phyloP scores from a whole-genome alignment of 768 basidiomycete species.

The Tricholoma sp. region DNA sequence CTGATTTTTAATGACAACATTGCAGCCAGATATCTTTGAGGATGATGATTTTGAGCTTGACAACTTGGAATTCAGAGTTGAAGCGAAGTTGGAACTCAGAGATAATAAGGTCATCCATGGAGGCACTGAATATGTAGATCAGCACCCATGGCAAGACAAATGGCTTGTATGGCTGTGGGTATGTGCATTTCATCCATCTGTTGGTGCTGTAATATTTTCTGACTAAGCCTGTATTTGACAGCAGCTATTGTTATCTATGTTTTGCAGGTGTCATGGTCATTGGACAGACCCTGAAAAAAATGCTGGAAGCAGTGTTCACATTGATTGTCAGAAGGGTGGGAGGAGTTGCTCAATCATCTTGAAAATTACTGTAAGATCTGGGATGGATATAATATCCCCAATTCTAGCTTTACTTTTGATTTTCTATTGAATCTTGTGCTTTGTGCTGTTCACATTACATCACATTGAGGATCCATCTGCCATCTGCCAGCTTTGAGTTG shows the following conservation, averaged over 20 bases:
- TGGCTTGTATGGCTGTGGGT: neutral
- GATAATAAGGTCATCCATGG: neutral
- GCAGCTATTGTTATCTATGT: neutral
- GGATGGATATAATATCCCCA: too few species aligned
- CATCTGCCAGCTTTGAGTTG: too few species aligned
- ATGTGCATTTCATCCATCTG: neutral
- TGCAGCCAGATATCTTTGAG: neutral
- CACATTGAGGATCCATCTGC: too few species aligned
- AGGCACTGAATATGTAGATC: neutral
- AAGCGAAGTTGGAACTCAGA: neutral
- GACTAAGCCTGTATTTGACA: neutral
- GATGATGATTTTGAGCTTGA: neutral
- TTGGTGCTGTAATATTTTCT: neutral
- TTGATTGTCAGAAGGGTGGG: neutral
- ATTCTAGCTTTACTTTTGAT: too few species aligned
- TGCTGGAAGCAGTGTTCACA: neutral
- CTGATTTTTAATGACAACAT: too few species aligned
- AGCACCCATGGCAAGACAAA: neutral
- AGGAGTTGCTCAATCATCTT: neutral
- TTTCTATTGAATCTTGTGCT: too few species aligned
- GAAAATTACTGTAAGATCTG: neutral
- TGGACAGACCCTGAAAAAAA: neutral
- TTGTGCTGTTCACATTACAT: too few species aligned
- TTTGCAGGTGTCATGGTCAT: neutral
- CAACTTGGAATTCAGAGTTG: neutral